These are phyloP conservation scores for Sarcodon sp. DNA, from an alignment of 768 basidiomycete species.

Conservation along the genomic window DNA sequence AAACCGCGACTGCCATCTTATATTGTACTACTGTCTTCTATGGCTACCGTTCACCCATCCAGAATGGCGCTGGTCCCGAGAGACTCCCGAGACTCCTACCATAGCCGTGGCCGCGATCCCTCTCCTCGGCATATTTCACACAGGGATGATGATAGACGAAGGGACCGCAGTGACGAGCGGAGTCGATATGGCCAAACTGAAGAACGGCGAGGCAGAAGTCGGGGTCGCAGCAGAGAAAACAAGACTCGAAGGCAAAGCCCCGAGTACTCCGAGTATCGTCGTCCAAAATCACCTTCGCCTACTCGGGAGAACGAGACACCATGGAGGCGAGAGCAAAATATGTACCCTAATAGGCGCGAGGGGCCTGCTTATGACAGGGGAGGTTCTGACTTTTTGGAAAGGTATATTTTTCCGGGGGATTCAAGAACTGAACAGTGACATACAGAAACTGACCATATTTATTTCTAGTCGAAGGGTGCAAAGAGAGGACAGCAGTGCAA, in stretches of 20 bases:
- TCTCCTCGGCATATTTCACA: constrained; percentile 18
- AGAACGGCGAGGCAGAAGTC: constrained; percentile 11
- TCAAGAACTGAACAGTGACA: too few relatives aligned
- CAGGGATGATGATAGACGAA: constrained; percentile 7
- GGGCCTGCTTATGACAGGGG: constrained; percentile 21
- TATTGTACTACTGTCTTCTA: constrained; percentile 11
- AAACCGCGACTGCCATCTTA: background rate
- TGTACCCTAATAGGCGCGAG: constrained; percentile 21
- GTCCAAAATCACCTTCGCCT: constrained; percentile 17
- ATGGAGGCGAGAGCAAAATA: constrained; percentile 37
- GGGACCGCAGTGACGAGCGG: constrained; percentile 15
- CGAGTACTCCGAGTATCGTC: constrained; percentile 13
- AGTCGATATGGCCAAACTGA: constrained; percentile 12
- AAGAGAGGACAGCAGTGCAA: constrained; percentile 39
- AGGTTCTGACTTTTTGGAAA: constrained; percentile 52
- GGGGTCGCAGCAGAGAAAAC: constrained; percentile 11
- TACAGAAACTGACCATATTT: constrained; percentile 1
- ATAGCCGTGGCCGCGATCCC: constrained; percentile 27
- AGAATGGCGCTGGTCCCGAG: constrained; percentile 54
- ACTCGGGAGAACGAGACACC: constrained; percentile 18
- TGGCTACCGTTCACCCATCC: constrained; percentile 70
- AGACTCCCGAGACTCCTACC: constrained; percentile 12
- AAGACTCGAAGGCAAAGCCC: constrained; percentile 22
- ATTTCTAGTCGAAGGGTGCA: constrained; percentile 52
- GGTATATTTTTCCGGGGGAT: constrained; percentile 27